Percentiles rank a stretch among this genome's conserved stretches.
Evolutionary conservation across 371 early-diverging fungal species (phyloP).

Genomic region (Capillidium rhysosporum): DNA sequence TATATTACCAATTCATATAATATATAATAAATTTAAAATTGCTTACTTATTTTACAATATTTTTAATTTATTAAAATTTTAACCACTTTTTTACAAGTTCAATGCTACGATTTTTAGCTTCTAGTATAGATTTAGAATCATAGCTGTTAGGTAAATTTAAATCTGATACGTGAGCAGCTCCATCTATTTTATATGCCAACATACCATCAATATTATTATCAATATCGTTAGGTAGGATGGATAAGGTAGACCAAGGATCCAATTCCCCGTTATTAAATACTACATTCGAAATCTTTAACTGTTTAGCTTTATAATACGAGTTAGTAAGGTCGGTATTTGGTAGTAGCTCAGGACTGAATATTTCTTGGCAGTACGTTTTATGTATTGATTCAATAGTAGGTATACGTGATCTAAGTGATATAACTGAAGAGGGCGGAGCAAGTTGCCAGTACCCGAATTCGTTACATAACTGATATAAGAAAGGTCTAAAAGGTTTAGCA

Average conservation of each 20-base stretch:
- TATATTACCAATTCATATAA: too few relatives aligned
- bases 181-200: too few relatives aligned
- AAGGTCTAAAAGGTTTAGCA: conserved; percentile 15
- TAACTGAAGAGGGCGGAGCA: conserved; percentile 7
- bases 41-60: too few relatives aligned
- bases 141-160: too few relatives aligned
- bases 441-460: conserved; percentile 47
- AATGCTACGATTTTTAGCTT: too few relatives aligned
- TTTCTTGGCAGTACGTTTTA: background rate
- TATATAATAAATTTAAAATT: too few relatives aligned
- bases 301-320: background rate
- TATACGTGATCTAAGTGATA: background rate
- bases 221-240: conserved; percentile 7
- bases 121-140: too few relatives aligned
- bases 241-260: conserved; percentile 14
- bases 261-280: background rate
- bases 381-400: background rate
- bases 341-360: background rate
- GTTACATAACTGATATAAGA: conserved; percentile 43
- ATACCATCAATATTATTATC: too few relatives aligned
- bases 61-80: too few relatives aligned
- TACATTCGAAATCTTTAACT: background rate
- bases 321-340: background rate
- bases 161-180: too few relatives aligned
- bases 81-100: too few relatives aligned